A percentile compares a stretch with the other conserved stretches of the same genome.
Conservation (phyloP, 495 filamentous ascomycete genomes). For the Penicillium samsonianum region DNA sequence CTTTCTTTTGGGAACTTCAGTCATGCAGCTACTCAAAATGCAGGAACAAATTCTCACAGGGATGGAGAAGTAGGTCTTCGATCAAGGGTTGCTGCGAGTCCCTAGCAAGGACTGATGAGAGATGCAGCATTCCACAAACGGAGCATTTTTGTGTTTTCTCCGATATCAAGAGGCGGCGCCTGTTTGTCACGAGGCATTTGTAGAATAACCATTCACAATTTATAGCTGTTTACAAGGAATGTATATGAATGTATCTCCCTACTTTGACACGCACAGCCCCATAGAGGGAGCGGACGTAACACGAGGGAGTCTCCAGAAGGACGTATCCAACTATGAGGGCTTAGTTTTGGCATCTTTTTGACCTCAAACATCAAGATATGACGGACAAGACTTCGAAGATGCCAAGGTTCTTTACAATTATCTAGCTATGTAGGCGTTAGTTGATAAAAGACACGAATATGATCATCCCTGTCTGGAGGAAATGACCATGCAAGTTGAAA, state of each 20-base stretch:
- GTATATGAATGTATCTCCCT: conserved; percentile 51
- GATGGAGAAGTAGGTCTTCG: background rate
- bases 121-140: conserved; percentile 3
- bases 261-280: conserved; percentile 53
- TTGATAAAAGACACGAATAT: background rate
- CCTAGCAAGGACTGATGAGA: background rate
- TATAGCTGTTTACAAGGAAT: conserved; percentile 27
- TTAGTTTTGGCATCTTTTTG: conserved; percentile 49
- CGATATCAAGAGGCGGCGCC: background rate
- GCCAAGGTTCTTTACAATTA: conserved; percentile 26
- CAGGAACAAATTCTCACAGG: background rate
- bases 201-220: background rate
- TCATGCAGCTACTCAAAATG: background rate
- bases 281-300: conserved; percentile 49
- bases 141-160: conserved; percentile 2
- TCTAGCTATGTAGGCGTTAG: conserved; percentile 4
- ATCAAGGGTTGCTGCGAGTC: background rate
- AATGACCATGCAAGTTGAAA: background rate
- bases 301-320: conserved; percentile 45
- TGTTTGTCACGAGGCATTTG: background rate
- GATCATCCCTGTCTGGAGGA: conserved; percentile 9
- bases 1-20: background rate
- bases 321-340: conserved; percentile 34
- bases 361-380: conserved; percentile 51
- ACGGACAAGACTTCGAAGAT: conserved; percentile 54